Base-by-base conservation (phyloP, 345 rosid species). In the Populus euphratica region DNA sequence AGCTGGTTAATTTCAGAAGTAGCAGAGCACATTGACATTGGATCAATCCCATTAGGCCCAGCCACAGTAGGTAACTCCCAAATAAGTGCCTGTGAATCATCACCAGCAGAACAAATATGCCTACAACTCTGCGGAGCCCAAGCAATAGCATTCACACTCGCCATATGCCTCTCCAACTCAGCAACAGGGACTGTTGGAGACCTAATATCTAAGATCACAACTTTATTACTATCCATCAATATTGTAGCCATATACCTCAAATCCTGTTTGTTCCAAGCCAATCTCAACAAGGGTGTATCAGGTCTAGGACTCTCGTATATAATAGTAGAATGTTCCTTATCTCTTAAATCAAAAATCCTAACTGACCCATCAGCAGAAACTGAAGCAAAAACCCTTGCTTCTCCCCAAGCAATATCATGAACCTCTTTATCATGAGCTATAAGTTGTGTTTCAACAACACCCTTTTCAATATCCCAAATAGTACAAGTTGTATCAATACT, bases 41-140 rank as follows among this genome's bases (percentile, higher is more conserved):
- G 99, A 82, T 93, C 97, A 69, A 96, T 93, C 49, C 97, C 99
- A 77, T 88, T 92, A 1, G 97, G 97, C 29, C 99, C 97, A 36
- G 97, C 93, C n/a, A 93, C 90, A 0, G 97, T 90, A 1, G 99
- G 97, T 73, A 93, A 76, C 83, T 95, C 99, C 99, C 99, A 93
- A 63, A 95, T 90, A 18, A 96, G 85, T 2, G 98, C 96, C 81
- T 87, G 91, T 3, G 88, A 73, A 69, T 96, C 99, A 87, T 96
- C 97, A 67, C 97, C 97, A 31, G 84, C 97, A 0, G 99, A 93
- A 50, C 98, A 93, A 21, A 96, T 87, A 52, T 96, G 99, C 70
- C 90, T 85, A 36, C 73, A 39, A 77, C 97, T 93, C 83, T 92
- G 96, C 0, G 97, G 97, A 69, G 97, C 94, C 97, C 97, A 92